Percentiles rank a stretch among this genome's conserved stretches.
Evolutionary conservation across 495 filamentous ascomycete species (phyloP).

Genomic region (Opeltia flavorubescens): DNA sequence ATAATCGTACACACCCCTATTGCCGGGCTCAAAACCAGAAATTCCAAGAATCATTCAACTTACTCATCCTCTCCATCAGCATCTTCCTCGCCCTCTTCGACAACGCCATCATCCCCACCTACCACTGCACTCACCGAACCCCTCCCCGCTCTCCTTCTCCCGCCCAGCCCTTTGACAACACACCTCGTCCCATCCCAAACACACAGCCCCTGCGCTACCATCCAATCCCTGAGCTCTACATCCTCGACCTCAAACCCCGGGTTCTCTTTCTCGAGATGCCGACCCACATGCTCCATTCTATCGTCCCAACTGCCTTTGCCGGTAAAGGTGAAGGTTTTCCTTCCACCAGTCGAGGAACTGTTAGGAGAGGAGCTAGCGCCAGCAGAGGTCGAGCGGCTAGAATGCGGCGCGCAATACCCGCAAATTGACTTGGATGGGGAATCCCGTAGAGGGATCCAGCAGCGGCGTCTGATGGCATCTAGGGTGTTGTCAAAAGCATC

Average conservation of each 20-base stretch:
- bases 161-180: no score
- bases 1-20: no score
- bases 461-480: constrained; percentile 39
- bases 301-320: constrained; percentile 61
- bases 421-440: constrained; percentile 52
- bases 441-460: constrained; percentile 42
- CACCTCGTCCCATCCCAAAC: no score
- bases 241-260: constrained; percentile 27
- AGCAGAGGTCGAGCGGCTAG: constrained; percentile 1
- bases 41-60: no score
- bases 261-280: constrained; percentile 26
- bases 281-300: constrained; percentile 82
- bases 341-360: no score
- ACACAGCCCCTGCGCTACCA: constrained; percentile 34
- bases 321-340: constrained; percentile 31
- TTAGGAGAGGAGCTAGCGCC: not conserved
- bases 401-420: constrained; percentile 42
- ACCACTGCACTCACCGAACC: no score
- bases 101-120: no score
- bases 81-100: no score
- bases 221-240: constrained; percentile 34
- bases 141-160: no score
- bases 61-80: no score
- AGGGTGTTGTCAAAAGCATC: constrained; percentile 28
- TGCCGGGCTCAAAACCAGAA: no score